These are phyloP conservation scores for Neoscytalidium dimidiatum DNA, from an alignment of 2,329 filamentous ascomycete genomes.

Conservation along the genomic window DNA sequence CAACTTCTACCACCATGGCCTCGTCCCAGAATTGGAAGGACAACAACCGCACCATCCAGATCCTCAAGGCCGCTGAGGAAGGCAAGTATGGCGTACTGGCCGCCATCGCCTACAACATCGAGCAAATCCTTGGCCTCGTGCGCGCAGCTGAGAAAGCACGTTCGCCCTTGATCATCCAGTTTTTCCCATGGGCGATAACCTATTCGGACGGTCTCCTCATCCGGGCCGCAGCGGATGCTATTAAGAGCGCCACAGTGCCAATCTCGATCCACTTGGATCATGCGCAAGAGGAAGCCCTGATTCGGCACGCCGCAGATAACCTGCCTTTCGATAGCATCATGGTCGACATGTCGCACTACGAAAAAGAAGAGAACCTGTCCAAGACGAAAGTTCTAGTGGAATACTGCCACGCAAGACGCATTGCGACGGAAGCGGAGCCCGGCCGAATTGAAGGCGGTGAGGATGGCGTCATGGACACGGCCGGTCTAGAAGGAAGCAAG, in stretches of 20 bases:
- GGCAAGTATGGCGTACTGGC: constrained; percentile 62
- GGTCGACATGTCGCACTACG: constrained; percentile 75
- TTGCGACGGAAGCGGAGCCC: constrained; percentile 70
- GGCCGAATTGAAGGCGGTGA: constrained; percentile 72
- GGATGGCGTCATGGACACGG: constrained; percentile 71
- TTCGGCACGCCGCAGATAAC: constrained; percentile 45
- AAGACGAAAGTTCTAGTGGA: constrained; percentile 62
- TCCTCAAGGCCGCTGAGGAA: constrained; percentile 58
- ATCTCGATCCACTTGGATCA: constrained; percentile 52
- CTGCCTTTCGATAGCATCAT: constrained; percentile 70
- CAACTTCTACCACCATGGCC: background rate
- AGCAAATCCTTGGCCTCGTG: constrained; percentile 37
- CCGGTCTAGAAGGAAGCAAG: constrained; percentile 61
- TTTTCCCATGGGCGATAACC: constrained; percentile 66
- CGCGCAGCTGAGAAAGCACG: constrained; percentile 36
- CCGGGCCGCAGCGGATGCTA: constrained; percentile 48
- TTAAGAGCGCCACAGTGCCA: constrained; percentile 43
- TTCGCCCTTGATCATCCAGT: constrained; percentile 38
- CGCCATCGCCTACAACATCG: constrained; percentile 40
- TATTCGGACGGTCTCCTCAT: constrained; percentile 58
- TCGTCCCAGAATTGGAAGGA: background rate
- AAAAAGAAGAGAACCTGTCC: constrained; percentile 67
- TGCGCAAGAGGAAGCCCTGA: constrained; percentile 46
- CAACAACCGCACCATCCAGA: constrained; percentile 39
- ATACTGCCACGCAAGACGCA: constrained; percentile 64